phyloP scores from a whole-genome alignment of 805 yeast genomes.

The Jamesozyma spencerorum region DNA sequence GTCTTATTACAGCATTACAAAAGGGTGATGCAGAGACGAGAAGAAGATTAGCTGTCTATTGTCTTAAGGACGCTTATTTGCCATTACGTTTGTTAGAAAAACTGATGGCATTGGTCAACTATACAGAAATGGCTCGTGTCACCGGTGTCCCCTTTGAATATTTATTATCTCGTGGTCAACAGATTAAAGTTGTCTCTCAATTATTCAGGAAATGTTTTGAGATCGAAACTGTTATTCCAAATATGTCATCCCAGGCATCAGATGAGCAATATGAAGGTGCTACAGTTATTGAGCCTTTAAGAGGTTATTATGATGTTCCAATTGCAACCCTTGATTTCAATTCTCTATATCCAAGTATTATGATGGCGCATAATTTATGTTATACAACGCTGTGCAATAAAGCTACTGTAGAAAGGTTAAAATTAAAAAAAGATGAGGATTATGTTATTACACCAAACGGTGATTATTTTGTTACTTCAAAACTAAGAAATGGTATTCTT shows the following conservation, averaged over 20 bases:
- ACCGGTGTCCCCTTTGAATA: slow-evolving; percentile 97
- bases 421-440: slow-evolving; percentile 60
- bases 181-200: slow-evolving; percentile 93
- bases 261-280: slow-evolving; percentile 98
- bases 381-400: slow-evolving; percentile 79
- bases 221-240: slow-evolving; percentile 82
- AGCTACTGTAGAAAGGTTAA: slow-evolving; percentile 55
- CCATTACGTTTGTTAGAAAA: slow-evolving; percentile 85
- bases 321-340: slow-evolving; percentile 97
- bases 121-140: slow-evolving; percentile 98
- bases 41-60: slow-evolving; percentile 90
- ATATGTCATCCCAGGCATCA: slow-evolving; percentile 66
- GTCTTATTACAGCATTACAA: slow-evolving; percentile 89
- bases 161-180: slow-evolving; percentile 87
- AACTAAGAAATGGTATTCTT: slow-evolving; percentile 69
- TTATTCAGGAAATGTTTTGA: slow-evolving; percentile 85
- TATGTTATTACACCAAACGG: slow-evolving; percentile 86
- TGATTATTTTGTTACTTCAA: slow-evolving; percentile 72
- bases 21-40: slow-evolving; percentile 89
- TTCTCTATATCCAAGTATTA: slow-evolving; percentile 92
- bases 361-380: slow-evolving; percentile 98
- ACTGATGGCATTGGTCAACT: slow-evolving; percentile 91
- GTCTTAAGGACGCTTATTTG: slow-evolving; percentile 90
- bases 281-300: slow-evolving; percentile 90
- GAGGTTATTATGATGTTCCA: slow-evolving; percentile 95